Percentiles rank a stretch among this genome's conserved stretches.
These are phyloP conservation scores for Malassezia arunalokei DNA, from an alignment of 1,284 basidiomycete species.

Conservation along the genomic window DNA sequence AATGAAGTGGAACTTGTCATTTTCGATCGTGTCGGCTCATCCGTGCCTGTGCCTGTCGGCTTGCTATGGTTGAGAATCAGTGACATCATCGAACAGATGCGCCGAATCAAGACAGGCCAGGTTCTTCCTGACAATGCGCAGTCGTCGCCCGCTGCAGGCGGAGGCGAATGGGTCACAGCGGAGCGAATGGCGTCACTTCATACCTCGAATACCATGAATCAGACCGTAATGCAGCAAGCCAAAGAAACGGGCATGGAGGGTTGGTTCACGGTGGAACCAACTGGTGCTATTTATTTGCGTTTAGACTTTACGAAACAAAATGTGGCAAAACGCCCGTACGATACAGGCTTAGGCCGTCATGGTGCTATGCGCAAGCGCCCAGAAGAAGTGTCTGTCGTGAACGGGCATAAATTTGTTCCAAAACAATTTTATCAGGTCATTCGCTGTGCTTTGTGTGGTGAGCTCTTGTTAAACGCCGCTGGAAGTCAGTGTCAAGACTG, in stretches of 20 bases:
- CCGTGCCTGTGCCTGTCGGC: slow-evolving; percentile 75
- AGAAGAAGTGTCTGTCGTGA: slow-evolving; percentile 97
- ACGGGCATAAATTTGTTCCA: slow-evolving; percentile 95
- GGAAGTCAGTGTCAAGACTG: slow-evolving; percentile 99
- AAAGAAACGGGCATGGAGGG: slow-evolving; percentile 63
- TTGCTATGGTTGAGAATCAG: slow-evolving; percentile 89
- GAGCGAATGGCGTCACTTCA: slow-evolving; percentile 23
- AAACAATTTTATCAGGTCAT: slow-evolving; percentile 93
- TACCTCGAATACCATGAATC: background rate
- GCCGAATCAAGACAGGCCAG: slow-evolving; percentile 78
- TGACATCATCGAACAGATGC: slow-evolving; percentile 84
- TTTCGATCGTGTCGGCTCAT: slow-evolving; percentile 73
- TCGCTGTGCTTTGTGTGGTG: slow-evolving; percentile 92
- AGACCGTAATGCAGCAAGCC: background rate
- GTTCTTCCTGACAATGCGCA: slow-evolving; percentile 25
- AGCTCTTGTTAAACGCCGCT: slow-evolving; percentile 89
- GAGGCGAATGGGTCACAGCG: slow-evolving; percentile 42
- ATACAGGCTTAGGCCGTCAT: slow-evolving; percentile 80
- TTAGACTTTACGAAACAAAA: slow-evolving; percentile 45
- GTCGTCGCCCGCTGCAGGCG: slow-evolving; percentile 45
- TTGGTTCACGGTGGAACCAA: slow-evolving; percentile 95
- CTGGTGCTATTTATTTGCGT: slow-evolving; percentile 61
- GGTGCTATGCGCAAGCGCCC: slow-evolving; percentile 95
- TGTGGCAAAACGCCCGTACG: slow-evolving; percentile 81
- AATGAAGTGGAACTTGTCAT: slow-evolving; percentile 96